Evolutionary conservation across 768 basidiomycete genomes (phyloP), one percentile per base, ranked within the genome.

Genomic region (Mycena galericulata): DNA sequence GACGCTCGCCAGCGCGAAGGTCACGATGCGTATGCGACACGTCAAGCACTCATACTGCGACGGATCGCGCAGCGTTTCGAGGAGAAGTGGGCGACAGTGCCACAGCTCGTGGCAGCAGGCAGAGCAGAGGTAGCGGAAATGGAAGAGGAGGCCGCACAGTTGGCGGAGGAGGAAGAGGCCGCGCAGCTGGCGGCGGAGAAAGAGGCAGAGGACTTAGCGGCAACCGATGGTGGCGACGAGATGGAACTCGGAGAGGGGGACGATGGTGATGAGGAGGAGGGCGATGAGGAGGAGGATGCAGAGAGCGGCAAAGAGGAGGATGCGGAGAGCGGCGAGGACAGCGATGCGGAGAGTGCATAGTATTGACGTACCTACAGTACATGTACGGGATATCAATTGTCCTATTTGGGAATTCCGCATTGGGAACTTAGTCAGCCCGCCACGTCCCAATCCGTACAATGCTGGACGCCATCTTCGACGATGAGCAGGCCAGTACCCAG

Each of bases 1-100:
- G 29, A 61, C 26, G 4, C 30, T 6, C 32, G 22, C 3, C 59
- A 49, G 12, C 59, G 59, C 24, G 59, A 61, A n/a, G 59, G 59
- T 14, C 59, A 49, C 26, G 36, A 61, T 15, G 59, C 59, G 46
- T 61, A 61, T 9, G 59, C 59, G 4, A 38, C 47, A 15, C 45
- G 47, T 3, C 59, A 61, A 27, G 47, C 47, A 5, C 34, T n/a
- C 1, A 40, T 61, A 1, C 26, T 61, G 46, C n/a, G 59, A 4
- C 1, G 1, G n/a, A 32, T 61, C 15, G 45, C n/a, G n/a, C n/a
- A n/a, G n/a, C n/a, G n/a, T n/a, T n/a, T n/a, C n/a, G n/a, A n/a
- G n/a, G n/a, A n/a, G 34, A 34, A 50, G 30, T 61, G 59, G 46
- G 43, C 3, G 27, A 38, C 36, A 15, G 36, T 38, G 36, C 36